These are phyloP conservation scores for Oryza glumipatula DNA, from an alignment of 176 grass and related monocot genomes.

Conservation along the genomic window DNA sequence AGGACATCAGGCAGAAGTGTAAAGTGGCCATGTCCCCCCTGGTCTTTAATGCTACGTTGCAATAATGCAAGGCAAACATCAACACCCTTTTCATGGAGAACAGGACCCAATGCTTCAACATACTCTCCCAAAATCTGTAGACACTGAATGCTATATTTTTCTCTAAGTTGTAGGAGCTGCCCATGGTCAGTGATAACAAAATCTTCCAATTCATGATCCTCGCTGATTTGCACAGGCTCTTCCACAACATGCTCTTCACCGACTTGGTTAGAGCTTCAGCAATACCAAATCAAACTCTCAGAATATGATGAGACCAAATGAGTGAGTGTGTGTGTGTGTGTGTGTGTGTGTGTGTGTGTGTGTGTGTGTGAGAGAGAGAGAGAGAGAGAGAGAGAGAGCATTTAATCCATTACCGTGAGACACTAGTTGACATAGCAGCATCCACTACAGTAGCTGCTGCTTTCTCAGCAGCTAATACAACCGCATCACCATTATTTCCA, in stretches of 20 bases:
- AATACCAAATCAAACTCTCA: slow-evolving; percentile 18
- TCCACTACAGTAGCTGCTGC: slow-evolving; percentile 87
- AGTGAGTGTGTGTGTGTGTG: not conserved
- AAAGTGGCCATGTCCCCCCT: slow-evolving; percentile 49
- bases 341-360: not conserved
- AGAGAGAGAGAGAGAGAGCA: not conserved
- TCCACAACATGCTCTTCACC: slow-evolving; percentile 39
- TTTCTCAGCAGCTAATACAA: slow-evolving; percentile 69
- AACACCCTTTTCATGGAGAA: slow-evolving; percentile 96
- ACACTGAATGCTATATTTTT: slow-evolving; percentile 95
- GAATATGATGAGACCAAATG: not conserved
- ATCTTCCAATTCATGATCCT: slow-evolving; percentile 70
- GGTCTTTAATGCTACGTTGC: slow-evolving; percentile 73
- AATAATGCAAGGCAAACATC: slow-evolving; percentile 89
- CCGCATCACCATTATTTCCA: slow-evolving; percentile 68
- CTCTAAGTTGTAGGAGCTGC: slow-evolving; percentile 66
- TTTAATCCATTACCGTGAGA: slow-evolving; percentile 71
- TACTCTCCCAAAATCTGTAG: slow-evolving; percentile 91
- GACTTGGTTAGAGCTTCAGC: slow-evolving; percentile 56
- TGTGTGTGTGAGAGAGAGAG: not conserved
- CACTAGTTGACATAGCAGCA: slow-evolving; percentile 83
- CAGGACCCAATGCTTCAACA: slow-evolving; percentile 94
- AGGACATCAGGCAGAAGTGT: slow-evolving; percentile 78
- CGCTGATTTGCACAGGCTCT: slow-evolving; percentile 55
- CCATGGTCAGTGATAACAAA: slow-evolving; percentile 74